These are phyloP conservation scores for Naganishia friedmannii DNA, from an alignment of 768 basidiomycete species.

Conservation along the genomic window DNA sequence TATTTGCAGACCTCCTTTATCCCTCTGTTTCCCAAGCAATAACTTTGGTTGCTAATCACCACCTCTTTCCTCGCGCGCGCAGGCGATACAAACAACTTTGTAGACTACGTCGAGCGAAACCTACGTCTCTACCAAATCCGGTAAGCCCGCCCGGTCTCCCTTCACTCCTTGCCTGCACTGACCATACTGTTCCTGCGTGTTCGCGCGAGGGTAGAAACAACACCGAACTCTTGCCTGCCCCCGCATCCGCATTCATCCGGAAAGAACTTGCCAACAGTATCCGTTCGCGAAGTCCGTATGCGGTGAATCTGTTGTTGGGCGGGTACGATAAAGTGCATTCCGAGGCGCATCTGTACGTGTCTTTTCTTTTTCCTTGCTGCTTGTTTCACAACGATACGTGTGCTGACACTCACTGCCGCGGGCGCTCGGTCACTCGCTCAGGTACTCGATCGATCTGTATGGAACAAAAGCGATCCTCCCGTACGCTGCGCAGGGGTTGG, in stretches of 20 bases:
- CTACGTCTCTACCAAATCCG: constrained; percentile 94
- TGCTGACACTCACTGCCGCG: background rate
- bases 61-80: constrained; percentile 5
- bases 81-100: constrained; percentile 96
- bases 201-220: constrained; percentile 58
- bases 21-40: no score
- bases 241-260: constrained; percentile 93
- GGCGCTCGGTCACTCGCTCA: constrained; percentile 29
- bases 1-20: no score
- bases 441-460: constrained; percentile 73
- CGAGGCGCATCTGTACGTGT: constrained; percentile 56
- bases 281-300: constrained; percentile 79
- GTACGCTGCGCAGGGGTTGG: constrained; percentile 93
- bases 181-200: background rate
- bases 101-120: constrained; percentile 93
- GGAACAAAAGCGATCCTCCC: constrained; percentile 85
- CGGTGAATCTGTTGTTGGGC: constrained; percentile 87
- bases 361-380: background rate
- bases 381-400: background rate
- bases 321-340: constrained; percentile 75
- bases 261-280: constrained; percentile 82
- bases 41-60: background rate
- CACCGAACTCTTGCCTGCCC: constrained; percentile 79
- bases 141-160: constrained; percentile 41
- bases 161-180: background rate